Percentiles rank a stretch among this genome's conserved stretches.
Evolutionary conservation across 1,284 basidiomycete genomes (phyloP).

Genomic region (Afroboletus lepidellus): DNA sequence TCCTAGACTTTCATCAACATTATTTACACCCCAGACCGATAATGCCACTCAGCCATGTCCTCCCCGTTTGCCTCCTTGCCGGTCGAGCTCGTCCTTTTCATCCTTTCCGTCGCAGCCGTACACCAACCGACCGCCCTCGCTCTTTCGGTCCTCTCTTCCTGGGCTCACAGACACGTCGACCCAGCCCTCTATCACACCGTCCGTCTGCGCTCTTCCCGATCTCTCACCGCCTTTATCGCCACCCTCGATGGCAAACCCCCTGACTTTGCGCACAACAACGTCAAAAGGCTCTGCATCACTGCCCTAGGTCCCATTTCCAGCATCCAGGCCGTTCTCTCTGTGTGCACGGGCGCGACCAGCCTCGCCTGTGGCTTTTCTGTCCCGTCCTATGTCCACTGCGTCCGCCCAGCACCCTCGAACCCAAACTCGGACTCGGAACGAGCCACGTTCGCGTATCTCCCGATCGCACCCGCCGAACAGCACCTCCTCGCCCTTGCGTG

Average conservation of each 20-base stretch:
- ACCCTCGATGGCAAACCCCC: slow-evolving; percentile 29
- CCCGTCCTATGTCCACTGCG: slow-evolving; percentile 25
- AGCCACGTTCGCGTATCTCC: slow-evolving; percentile 1
- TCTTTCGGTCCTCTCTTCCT: slow-evolving; percentile 37
- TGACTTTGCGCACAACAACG: slow-evolving; percentile 27
- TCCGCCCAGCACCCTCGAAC: background rate
- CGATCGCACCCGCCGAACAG: slow-evolving; percentile 31
- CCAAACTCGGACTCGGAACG: background rate
- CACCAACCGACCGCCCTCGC: slow-evolving; percentile 27
- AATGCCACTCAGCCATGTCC: slow-evolving; percentile 1
- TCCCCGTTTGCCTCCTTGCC: slow-evolving; percentile 33
- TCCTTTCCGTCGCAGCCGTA: slow-evolving; percentile 38
- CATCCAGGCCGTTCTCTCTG: slow-evolving; percentile 27
- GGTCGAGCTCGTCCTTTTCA: slow-evolving; percentile 36
- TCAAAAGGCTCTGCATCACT: slow-evolving; percentile 37
- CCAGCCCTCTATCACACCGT: slow-evolving; percentile 41
- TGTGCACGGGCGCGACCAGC: slow-evolving; percentile 34
- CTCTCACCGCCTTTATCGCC: slow-evolving; percentile 34
- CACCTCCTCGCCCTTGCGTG: slow-evolving; percentile 39
- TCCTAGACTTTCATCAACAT: too few relatives aligned
- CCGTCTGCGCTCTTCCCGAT: slow-evolving; percentile 32
- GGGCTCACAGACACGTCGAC: slow-evolving; percentile 35
- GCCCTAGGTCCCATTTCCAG: slow-evolving; percentile 38
- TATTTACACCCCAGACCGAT: background rate
- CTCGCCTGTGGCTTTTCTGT: slow-evolving; percentile 42